Evolutionary conservation across 2,329 filamentous ascomycete genomes (phyloP).

Genomic region (Sclerotinia sclerotiorum): DNA sequence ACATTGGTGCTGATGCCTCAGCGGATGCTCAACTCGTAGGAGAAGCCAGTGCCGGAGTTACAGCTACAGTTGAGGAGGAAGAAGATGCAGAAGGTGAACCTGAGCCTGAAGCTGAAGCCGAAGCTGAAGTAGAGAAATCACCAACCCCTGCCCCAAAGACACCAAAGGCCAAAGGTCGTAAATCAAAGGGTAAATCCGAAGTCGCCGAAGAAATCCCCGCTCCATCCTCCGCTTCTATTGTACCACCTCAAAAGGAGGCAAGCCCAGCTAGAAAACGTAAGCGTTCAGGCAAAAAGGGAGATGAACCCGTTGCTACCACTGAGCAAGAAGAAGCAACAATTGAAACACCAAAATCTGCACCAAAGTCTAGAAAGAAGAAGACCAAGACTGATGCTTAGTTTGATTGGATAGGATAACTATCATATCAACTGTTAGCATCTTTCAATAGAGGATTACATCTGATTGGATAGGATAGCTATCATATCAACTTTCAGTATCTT

Average conservation of each 20-base stretch:
- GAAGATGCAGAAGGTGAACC: constrained; percentile 44
- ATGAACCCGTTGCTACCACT: constrained; percentile 31
- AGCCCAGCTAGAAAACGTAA: constrained; percentile 62
- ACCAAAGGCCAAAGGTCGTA: constrained; percentile 52
- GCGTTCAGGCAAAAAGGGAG: constrained; percentile 53
- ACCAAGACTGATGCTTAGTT: constrained; percentile 57
- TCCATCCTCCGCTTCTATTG: constrained; percentile 30
- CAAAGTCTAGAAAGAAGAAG: constrained; percentile 40
- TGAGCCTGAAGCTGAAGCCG: constrained; percentile 40
- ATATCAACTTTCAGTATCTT: background rate
- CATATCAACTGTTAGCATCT: background rate
- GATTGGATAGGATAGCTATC: background rate
- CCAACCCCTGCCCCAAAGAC: constrained; percentile 53
- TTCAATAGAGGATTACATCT: background rate
- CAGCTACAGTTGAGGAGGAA: constrained; percentile 30
- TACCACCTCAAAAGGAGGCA: constrained; percentile 33
- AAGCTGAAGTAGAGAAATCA: constrained; percentile 46
- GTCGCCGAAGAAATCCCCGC: constrained; percentile 38
- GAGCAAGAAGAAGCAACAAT: constrained; percentile 50
- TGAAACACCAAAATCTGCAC: constrained; percentile 35
- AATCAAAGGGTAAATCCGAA: constrained; percentile 32
- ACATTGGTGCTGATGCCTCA: constrained; percentile 51
- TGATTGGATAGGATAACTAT: background rate
- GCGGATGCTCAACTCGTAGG: constrained; percentile 47
- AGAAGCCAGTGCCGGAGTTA: constrained; percentile 47